phyloP scores from a whole-genome alignment of 2,329 filamentous ascomycete genomes.

The Penicillium psychrosexuale region DNA sequence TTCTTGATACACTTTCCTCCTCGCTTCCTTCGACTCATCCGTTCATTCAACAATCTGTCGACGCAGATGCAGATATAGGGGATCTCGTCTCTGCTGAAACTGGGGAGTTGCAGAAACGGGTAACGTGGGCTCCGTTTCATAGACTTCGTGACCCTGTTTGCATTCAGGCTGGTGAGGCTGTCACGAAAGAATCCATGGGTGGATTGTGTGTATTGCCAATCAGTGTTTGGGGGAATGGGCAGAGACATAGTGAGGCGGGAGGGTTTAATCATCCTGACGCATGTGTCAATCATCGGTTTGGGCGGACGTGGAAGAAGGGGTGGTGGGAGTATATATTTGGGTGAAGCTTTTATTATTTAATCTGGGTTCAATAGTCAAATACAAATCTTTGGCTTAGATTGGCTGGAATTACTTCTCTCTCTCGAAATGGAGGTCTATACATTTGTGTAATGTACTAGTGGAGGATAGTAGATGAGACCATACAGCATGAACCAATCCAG shows the following conservation, averaged over 20 bases:
- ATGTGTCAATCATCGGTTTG: conserved; percentile 36
- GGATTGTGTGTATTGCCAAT: conserved; percentile 86
- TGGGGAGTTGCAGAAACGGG: conserved; percentile 7
- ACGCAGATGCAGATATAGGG: conserved; percentile 22
- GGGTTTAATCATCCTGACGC: conserved; percentile 25
- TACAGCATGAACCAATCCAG: not conserved
- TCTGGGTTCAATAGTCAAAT: not conserved
- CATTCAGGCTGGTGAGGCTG: conserved; percentile 22
- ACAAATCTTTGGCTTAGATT: too few species aligned
- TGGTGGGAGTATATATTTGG: conserved; percentile 31
- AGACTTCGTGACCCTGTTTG: conserved; percentile 25
- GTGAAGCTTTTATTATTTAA: not conserved
- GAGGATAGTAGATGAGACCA: not conserved
- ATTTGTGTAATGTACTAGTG: too few species aligned
- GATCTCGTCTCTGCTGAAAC: conserved; percentile 9
- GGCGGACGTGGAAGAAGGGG: conserved; percentile 32
- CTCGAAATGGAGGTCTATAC: too few species aligned
- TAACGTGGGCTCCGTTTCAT: conserved; percentile 38
- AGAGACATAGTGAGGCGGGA: conserved; percentile 33
- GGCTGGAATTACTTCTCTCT: not conserved
- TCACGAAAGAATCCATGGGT: conserved; percentile 60
- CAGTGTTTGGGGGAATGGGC: conserved; percentile 52
- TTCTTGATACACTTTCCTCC: conserved; percentile 31
- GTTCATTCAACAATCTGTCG: conserved; percentile 24
- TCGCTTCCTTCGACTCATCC: conserved; percentile 27